Base-by-base conservation (phyloP, 2,329 filamentous ascomycete genomes). In the Alternaria infectoria region DNA sequence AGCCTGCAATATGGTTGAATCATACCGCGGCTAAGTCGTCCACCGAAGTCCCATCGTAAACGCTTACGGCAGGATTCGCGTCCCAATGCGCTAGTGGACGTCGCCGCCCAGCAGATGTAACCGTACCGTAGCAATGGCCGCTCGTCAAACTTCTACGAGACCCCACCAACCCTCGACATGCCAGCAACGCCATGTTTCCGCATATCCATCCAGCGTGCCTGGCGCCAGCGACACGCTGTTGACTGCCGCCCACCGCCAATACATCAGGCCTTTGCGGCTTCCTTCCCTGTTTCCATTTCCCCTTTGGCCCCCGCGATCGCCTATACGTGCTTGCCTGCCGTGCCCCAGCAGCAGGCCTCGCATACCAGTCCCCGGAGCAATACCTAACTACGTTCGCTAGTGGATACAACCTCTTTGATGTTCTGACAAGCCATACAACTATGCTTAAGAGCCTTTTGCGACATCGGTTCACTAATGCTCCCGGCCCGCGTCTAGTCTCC, bases 341-440 rank as follows among this genome's bases (percentile, higher is more conserved):
- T 70, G 71, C 72, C 73, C 72, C 70, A 69, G 61, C 66, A 58
- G 65, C 61, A 59, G 61, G 64, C 66, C 69, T 66, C 63, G 64
- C 66, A 66, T 70, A 68, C 69, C 66, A 71, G 61, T 65, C 65
- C 61, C 69, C 73, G 74, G 70, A 73, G 69, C 62, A 74, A 73
- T 75, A 71, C 67, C 72, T 70, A 68, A 60, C 72, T 68, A 68
- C 74, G 62, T 70, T 67, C 69, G 69, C 69, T 79, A 78, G 77
- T 74, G 74, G 74, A 80, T 80, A 79, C 73, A 77, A 80, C 79
- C 75, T 71, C 77, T 76, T 71, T 69, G 65, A 72, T 74, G 67
- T 71, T 68, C 70, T 74, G 70, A 69, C 72, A 69, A 73, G 69
- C 74, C 74, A 76, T 80, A 77, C 74, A 70, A 80, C 78, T 73